A percentile compares a stretch with the other conserved stretches of the same genome.
phyloP scores from a whole-genome alignment of 1,284 basidiomycete species.

The Exobasidium cylindrosporum region DNA sequence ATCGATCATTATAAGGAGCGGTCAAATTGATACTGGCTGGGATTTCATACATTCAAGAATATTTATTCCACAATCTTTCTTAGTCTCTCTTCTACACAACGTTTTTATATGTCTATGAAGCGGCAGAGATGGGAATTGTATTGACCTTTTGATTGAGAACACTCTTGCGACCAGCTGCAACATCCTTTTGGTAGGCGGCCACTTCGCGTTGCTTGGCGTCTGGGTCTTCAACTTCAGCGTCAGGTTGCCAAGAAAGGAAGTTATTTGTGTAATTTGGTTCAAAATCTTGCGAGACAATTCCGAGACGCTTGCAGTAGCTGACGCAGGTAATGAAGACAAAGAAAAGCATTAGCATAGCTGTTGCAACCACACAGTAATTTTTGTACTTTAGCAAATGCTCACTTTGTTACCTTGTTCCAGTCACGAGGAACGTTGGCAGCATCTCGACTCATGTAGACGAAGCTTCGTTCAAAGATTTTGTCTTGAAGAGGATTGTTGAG shows the following conservation, averaged over 20 bases:
- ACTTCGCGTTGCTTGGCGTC: slow-evolving; percentile 42
- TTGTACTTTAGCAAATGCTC: not conserved
- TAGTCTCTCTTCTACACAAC: too few relatives aligned
- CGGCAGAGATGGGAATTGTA: not conserved
- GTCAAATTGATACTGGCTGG: too few relatives aligned
- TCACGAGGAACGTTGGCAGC: slow-evolving; percentile 40
- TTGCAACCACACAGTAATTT: too few relatives aligned
- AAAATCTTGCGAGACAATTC: slow-evolving; percentile 51
- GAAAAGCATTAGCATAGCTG: not conserved
- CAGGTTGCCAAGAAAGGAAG: slow-evolving; percentile 41
- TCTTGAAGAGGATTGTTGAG: slow-evolving; percentile 54
- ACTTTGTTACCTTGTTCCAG: slow-evolving; percentile 54
- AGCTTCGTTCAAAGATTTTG: slow-evolving; percentile 46
- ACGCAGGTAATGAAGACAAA: not conserved
- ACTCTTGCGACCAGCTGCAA: slow-evolving; percentile 15
- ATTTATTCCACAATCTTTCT: too few relatives aligned
- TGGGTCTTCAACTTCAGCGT: slow-evolving; percentile 28
- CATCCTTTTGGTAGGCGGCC: slow-evolving; percentile 32
- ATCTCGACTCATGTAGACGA: slow-evolving; percentile 56
- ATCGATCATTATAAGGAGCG: too few relatives aligned
- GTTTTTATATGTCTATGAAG: too few relatives aligned
- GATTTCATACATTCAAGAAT: too few relatives aligned
- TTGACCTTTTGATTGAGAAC: slow-evolving; percentile 10
- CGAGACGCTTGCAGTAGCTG: slow-evolving; percentile 57
- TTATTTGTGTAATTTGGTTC: slow-evolving; percentile 57